Conservation (phyloP, 768 basidiomycete genomes). For the Mycena amicta region DNA sequence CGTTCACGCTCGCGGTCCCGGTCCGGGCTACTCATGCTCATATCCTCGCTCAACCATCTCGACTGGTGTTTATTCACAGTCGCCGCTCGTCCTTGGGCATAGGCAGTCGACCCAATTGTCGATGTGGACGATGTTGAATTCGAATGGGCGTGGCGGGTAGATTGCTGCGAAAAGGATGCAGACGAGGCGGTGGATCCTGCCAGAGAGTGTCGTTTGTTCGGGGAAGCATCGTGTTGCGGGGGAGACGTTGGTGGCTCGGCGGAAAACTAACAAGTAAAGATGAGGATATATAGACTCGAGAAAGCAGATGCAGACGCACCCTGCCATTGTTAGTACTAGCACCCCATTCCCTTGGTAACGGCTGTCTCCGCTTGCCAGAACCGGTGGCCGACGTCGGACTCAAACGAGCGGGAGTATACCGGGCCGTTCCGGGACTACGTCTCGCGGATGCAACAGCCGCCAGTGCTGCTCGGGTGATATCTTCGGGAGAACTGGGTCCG, state of each 20-base stretch:
- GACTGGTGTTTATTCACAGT: constrained; percentile 54
- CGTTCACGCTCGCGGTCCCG: constrained; percentile 1
- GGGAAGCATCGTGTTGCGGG: constrained; percentile 17
- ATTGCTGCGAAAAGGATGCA: constrained; percentile 15
- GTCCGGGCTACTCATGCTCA: constrained; percentile 1
- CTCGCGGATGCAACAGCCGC: constrained; percentile 62
- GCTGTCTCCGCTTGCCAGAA: constrained; percentile 33
- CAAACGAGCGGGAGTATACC: constrained; percentile 24
- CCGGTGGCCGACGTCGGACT: constrained; percentile 21
- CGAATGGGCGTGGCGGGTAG: constrained; percentile 25
- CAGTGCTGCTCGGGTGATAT: constrained; percentile 59
- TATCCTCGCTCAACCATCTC: constrained; percentile 47
- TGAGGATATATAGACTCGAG: no score
- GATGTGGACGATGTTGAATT: constrained; percentile 21
- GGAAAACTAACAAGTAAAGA: constrained; percentile 10
- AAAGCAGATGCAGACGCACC: constrained; percentile 2
- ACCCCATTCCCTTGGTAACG: constrained; percentile 50
- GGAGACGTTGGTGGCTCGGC: constrained; percentile 16
- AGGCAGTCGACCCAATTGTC: constrained; percentile 18
- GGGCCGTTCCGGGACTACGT: constrained; percentile 42
- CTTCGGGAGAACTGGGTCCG: constrained; percentile 28
- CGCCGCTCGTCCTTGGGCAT: constrained; percentile 35
- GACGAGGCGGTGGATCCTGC: constrained; percentile 28
- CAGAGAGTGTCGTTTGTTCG: constrained; percentile 25
- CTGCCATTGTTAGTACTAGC: constrained; percentile 12